Base-by-base conservation (phyloP, 2,329 filamentous ascomycete genomes). In the Shiraia sp. region DNA sequence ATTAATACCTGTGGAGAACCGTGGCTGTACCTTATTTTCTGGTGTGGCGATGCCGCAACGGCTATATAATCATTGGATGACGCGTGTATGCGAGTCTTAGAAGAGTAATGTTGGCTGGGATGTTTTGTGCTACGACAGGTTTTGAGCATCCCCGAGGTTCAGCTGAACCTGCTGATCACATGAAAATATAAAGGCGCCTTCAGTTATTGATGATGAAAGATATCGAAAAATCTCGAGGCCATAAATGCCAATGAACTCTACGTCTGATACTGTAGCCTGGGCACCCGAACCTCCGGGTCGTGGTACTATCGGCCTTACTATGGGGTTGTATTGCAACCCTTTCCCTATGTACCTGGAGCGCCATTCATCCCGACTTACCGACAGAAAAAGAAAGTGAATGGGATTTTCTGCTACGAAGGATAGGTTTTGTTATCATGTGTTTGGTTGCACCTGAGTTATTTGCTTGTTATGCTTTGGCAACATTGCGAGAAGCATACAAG, bases 291-390 rank as follows among this genome's bases (percentile, higher is more conserved):
- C 57, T 3, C 12, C 37, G 10, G 41, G 55, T 7, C 57, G 66
- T 3, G 65, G 65, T 2, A 68, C 65, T 7, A 50, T 57, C 10
- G 60, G 65, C 24, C 59, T 70, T 7, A n/a, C 29, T 69, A 4
- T 68, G 52, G 57, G 59, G 42, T n/a, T 71, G 55, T 36, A 36
- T 68, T 29, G 49, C 55, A 5, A 65, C 64, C 0, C 54, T 61
- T 14, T 62, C 68, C 35, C 34, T 69, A 7, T 66, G 65, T 48
- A 63, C 57, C 1, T 70, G 56, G 46, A 65, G 55, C 10, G 45
- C 55, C 4, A 48, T 66, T 8, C 60, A 62, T 45, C 53, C 62
- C 12, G 65, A 69, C 32, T 22, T 68, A 10, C 66, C 65, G 10
- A 19, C 14, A 27, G 10, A n/a, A 17, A 13, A 24, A 40, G 23